Conservation (phyloP, 208 protist species). For the Balamuthia mandrillaris region DNA sequence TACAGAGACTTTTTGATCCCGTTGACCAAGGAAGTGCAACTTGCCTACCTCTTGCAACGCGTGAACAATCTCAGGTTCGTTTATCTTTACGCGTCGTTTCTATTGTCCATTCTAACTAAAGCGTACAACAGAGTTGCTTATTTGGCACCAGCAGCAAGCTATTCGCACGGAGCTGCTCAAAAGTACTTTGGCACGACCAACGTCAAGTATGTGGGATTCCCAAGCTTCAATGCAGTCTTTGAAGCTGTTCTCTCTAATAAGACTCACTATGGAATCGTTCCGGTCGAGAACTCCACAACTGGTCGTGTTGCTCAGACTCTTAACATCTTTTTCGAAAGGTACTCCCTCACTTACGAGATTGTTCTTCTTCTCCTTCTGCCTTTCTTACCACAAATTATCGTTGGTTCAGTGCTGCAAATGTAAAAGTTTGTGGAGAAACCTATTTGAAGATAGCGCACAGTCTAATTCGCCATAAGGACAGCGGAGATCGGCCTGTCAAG, state of each 20-base stretch:
- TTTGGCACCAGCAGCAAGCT: background rate
- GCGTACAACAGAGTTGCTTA: background rate
- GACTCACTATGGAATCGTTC: slow-evolving; percentile 35
- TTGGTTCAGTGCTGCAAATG: background rate
- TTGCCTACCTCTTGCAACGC: slow-evolving; percentile 67
- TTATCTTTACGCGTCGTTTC: background rate
- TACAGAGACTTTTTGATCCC: slow-evolving; percentile 67
- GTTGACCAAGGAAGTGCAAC: slow-evolving; percentile 72
- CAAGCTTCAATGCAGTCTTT: slow-evolving; percentile 39
- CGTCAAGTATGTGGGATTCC: background rate
- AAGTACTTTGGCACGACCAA: slow-evolving; percentile 21
- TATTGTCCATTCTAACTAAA: background rate
- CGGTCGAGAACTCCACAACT: slow-evolving; percentile 37
- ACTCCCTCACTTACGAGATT: background rate
- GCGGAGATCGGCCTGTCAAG: background rate
- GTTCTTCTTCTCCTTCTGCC: background rate
- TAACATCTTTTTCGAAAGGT: background rate
- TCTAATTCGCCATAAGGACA: background rate
- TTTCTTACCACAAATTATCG: background rate
- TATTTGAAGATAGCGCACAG: slow-evolving; percentile 7
- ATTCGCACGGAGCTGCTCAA: slow-evolving; percentile 22
- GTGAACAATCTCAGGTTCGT: slow-evolving; percentile 1
- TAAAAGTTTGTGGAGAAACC: slow-evolving; percentile 31
- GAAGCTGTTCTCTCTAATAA: slow-evolving; percentile 41
- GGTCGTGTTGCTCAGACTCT: slow-evolving; percentile 1